phyloP scores from a whole-genome alignment of 345 rosid genomes.

The Dimocarpus longan region DNA sequence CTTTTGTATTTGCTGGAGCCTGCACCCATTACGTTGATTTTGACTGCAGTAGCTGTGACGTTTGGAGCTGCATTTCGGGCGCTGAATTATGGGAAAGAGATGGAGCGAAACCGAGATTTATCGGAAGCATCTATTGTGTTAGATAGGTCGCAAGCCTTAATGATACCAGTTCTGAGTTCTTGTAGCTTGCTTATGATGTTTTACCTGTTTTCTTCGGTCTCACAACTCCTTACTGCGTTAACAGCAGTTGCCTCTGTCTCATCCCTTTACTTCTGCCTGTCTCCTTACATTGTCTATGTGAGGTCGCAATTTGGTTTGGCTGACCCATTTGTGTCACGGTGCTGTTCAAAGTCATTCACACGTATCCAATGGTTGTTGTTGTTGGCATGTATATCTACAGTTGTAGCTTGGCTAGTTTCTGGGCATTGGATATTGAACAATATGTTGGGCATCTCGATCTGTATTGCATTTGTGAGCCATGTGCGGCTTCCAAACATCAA shows the following conservation, averaged over 20 bases:
- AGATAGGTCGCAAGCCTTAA: conserved; percentile 85
- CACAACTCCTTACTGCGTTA: conserved; percentile 85
- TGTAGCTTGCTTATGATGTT: conserved; percentile 97
- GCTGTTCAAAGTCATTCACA: conserved; percentile 84
- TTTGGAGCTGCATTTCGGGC: conserved; percentile 97
- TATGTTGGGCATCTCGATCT: conserved; percentile 87
- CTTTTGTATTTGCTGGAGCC: conserved; percentile 87
- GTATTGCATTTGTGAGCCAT: conserved; percentile 94
- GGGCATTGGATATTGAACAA: conserved; percentile 98
- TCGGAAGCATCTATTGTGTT: conserved; percentile 84
- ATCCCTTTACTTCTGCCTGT: conserved; percentile 81
- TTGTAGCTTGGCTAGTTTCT: conserved; percentile 87
- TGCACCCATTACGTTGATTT: conserved; percentile 78
- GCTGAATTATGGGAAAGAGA: conserved; percentile 86
- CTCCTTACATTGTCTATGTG: conserved; percentile 60
- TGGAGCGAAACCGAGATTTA: conserved; percentile 89
- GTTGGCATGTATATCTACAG: conserved; percentile 52
- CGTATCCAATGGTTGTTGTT: conserved; percentile 67
- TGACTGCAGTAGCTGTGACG: conserved; percentile 86
- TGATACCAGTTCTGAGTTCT: conserved; percentile 98
- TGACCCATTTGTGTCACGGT: conserved; percentile 83
- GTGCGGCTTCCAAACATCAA: conserved; percentile 95
- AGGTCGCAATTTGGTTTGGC: conserved; percentile 69
- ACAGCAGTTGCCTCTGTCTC: conserved; percentile 91
- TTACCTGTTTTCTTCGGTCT: conserved; percentile 89